Percentiles rank a stretch among this genome's conserved stretches.
Conservation (phyloP, 2,329 filamentous ascomycete species). For the Zopfia rhizophila region DNA sequence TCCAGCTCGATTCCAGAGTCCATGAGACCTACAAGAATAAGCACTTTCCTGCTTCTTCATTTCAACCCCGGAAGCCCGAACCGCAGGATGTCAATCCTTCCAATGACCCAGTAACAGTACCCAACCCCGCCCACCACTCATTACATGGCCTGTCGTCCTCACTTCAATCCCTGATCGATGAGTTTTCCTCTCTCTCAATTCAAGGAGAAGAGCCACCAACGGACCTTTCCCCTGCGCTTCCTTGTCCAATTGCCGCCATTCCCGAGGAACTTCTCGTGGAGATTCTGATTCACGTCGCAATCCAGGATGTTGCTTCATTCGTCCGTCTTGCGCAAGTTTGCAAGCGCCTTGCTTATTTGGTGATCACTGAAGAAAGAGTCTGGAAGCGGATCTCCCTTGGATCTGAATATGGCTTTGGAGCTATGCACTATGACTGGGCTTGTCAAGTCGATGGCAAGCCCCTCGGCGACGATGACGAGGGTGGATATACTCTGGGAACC, state of each 20-base stretch:
- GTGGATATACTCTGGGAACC: slow-evolving; percentile 41
- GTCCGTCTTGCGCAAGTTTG: slow-evolving; percentile 82
- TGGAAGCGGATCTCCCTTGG: slow-evolving; percentile 83
- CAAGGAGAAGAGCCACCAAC: slow-evolving; percentile 73
- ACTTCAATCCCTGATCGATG: slow-evolving; percentile 75
- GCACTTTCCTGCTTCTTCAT: slow-evolving; percentile 77
- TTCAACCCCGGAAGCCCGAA: slow-evolving; percentile 50
- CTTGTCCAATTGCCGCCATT: slow-evolving; percentile 80
- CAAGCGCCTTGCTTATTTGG: slow-evolving; percentile 85
- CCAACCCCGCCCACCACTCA: slow-evolving; percentile 67
- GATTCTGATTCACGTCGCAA: slow-evolving; percentile 77
- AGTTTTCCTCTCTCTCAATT: slow-evolving; percentile 78
- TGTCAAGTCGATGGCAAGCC: slow-evolving; percentile 66
- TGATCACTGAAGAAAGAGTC: slow-evolving; percentile 83
- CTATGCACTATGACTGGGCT: slow-evolving; percentile 84
- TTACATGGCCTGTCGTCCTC: slow-evolving; percentile 65
- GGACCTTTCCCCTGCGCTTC: slow-evolving; percentile 75
- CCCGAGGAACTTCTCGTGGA: slow-evolving; percentile 88
- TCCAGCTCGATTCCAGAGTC: slow-evolving; percentile 81
- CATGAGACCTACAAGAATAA: slow-evolving; percentile 91
- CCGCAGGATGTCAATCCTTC: slow-evolving; percentile 55
- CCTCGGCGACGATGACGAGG: slow-evolving; percentile 47
- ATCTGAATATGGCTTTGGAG: slow-evolving; percentile 77
- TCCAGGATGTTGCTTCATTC: slow-evolving; percentile 80
- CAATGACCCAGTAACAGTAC: slow-evolving; percentile 63